Evolutionary conservation across 148 eudicot genomes (phyloP).

Genomic region (Spergularia bocconei): DNA sequence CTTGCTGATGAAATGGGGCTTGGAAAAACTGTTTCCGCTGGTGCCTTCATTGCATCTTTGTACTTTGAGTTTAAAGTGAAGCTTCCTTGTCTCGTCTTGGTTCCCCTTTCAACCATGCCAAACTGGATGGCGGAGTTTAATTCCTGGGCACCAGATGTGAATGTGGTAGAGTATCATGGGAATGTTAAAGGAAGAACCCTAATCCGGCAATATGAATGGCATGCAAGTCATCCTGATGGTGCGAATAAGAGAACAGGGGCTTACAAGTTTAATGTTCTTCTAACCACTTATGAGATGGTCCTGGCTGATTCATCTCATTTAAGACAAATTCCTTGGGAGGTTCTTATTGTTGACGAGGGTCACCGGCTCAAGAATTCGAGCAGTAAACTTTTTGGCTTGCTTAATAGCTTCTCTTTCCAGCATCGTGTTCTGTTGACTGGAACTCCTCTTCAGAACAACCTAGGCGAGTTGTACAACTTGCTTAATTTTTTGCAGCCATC

Average conservation of each 20-base stretch:
- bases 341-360: slow-evolving; percentile 96
- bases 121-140: slow-evolving; percentile 97
- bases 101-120: slow-evolving; percentile 98
- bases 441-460: slow-evolving; percentile 94
- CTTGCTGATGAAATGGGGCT: slow-evolving; percentile 99
- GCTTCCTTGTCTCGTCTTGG: slow-evolving; percentile 88
- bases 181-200: slow-evolving; percentile 68
- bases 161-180: slow-evolving; percentile 97
- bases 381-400: slow-evolving; percentile 45
- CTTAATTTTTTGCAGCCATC: slow-evolving; percentile 89
- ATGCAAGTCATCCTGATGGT: slow-evolving; percentile 47
- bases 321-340: slow-evolving; percentile 95
- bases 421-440: slow-evolving; percentile 95
- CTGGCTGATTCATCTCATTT: slow-evolving; percentile 78
- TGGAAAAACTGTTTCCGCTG: slow-evolving; percentile 91
- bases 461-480: slow-evolving; percentile 91
- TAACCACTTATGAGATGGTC: slow-evolving; percentile 97
- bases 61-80: slow-evolving; percentile 77
- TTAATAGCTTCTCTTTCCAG: slow-evolving; percentile 83
- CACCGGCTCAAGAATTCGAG: slow-evolving; percentile 86
- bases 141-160: slow-evolving; percentile 88
- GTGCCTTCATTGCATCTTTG: slow-evolving; percentile 78
- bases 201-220: slow-evolving; percentile 93
- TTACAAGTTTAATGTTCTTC: slow-evolving; percentile 84
- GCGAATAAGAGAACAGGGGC: slow-evolving; percentile 49